Base-by-base conservation (phyloP, 1,284 basidiomycete species). In the Trametes pubescens region DNA sequence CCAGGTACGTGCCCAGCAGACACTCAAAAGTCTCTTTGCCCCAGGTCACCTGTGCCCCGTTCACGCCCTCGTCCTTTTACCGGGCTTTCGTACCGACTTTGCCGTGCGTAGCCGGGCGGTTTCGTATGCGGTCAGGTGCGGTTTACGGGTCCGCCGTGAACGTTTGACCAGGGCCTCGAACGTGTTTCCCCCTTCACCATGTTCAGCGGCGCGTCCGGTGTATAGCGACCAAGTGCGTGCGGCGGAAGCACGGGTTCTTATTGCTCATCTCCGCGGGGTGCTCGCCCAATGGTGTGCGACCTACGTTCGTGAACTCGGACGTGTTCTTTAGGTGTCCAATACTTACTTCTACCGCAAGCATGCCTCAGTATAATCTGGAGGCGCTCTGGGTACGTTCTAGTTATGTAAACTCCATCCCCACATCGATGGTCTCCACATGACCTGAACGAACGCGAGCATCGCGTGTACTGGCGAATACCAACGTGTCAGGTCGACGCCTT, bases 41-140 rank as follows among this genome's bases (percentile, higher is more conserved):
- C 48, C 26, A 29, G 32, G 61, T 67, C 66, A 67, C 49, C 63
- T 67, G 66, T 18, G 24, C 47, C 44, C 1, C 49, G 9, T 26
- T n/a, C 24, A 51, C 24, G 4, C 44, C 29, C 56, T 24, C 44
- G 34, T 29, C 44, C 29, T 44, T 34, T 48, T 40, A 51, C 51
- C 59, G 62, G 62, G 59, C 29, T 46, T 26, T 44, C 49, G 54
- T 60, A 57, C 65, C 62, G 62, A 57, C 35, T 14, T 24, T 53
- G 47, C 54, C 57, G 60, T 54, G 54, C 44, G 49, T 54, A 62
- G 47, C 54, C 57, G 60, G 22, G 32, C 24, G 37, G 60, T 51
- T 48, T 49, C 52, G 53, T 44, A 47, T 26, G 14, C 47, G 35
- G 53, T 56, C 53, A 61, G 47, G 53, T 56, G 59, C 47, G 35